phyloP scores from a whole-genome alignment of 2,329 filamentous ascomycete genomes.

The Colletotrichum tropicale region DNA sequence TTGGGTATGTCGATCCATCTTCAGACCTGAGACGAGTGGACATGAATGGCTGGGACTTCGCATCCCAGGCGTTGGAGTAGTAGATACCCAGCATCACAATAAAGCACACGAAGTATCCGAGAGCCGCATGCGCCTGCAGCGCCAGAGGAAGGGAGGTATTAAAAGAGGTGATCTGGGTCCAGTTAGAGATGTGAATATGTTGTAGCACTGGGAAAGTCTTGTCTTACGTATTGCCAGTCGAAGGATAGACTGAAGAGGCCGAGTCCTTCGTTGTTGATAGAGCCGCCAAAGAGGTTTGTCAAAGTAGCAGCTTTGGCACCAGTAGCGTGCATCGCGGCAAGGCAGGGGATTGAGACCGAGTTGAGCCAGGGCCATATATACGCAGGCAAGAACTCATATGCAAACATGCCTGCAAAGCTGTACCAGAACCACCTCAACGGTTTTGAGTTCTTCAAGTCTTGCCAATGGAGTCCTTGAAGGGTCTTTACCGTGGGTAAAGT shows the following conservation, averaged over 20 bases:
- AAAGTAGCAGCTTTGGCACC: conserved; percentile 46
- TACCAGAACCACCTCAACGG: conserved; percentile 59
- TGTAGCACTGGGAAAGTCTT: conserved; percentile 25
- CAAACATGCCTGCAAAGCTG: conserved; percentile 49
- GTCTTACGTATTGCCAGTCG: conserved; percentile 60
- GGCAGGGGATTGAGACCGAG: conserved; percentile 57
- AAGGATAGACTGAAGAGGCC: conserved; percentile 53
- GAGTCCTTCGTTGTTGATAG: conserved; percentile 56
- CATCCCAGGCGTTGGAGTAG: conserved; percentile 52
- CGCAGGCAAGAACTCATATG: conserved; percentile 58
- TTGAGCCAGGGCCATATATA: conserved; percentile 63
- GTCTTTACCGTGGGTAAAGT: conserved; percentile 57
- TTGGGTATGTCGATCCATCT: conserved; percentile 46
- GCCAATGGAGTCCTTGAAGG: conserved; percentile 60
- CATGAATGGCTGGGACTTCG: conserved; percentile 57
- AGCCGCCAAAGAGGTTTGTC: conserved; percentile 55
- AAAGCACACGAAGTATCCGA: conserved; percentile 54
- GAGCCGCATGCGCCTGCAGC: conserved; percentile 49
- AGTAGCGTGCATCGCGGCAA: conserved; percentile 56
- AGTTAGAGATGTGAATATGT: not conserved
- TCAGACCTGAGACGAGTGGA: conserved; percentile 48
- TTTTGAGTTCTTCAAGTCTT: conserved; percentile 52
- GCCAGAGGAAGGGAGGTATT: conserved; percentile 57
- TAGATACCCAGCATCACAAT: conserved; percentile 56
- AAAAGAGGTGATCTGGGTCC: conserved; percentile 51